Percentiles rank a stretch among this genome's conserved stretches.
Evolutionary conservation across 805 yeast species (phyloP).

Genomic region (Wickerhamiella dianesei): DNA sequence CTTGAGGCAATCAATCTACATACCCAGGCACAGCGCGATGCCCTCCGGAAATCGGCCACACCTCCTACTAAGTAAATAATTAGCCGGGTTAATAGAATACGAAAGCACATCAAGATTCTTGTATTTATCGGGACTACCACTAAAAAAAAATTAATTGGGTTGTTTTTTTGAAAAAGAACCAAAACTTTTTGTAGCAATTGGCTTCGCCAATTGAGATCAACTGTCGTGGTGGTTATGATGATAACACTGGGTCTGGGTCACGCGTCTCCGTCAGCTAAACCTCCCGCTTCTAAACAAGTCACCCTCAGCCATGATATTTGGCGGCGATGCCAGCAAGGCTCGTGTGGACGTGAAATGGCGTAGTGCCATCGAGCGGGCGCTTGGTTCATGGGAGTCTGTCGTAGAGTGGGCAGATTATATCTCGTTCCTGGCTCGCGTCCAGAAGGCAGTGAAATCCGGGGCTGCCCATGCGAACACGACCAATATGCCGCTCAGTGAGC

Average conservation of each 20-base stretch:
- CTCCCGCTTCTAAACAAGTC: neutral
- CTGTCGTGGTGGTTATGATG: neutral
- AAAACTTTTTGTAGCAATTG: no score
- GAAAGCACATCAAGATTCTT: no score
- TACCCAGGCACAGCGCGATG: slow-evolving; percentile 9
- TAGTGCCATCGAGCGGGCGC: slow-evolving; percentile 51
- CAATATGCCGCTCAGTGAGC: slow-evolving; percentile 49
- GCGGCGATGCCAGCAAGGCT: neutral
- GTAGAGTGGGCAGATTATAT: slow-evolving; percentile 98
- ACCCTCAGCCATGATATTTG: neutral
- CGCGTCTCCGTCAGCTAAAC: neutral
- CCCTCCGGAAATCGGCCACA: neutral
- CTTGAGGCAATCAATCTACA: slow-evolving; percentile 30
- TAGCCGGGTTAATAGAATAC: no score
- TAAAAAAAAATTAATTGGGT: no score
- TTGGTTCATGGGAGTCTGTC: slow-evolving; percentile 62
- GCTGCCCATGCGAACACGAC: slow-evolving; percentile 14
- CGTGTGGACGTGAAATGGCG: slow-evolving; percentile 18
- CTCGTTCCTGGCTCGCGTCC: slow-evolving; percentile 67
- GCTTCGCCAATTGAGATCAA: no score
- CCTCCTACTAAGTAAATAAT: neutral
- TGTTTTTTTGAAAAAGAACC: no score
- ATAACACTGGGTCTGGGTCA: no score
- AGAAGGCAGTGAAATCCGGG: slow-evolving; percentile 44
- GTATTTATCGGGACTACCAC: no score